Evolutionary conservation across 2,329 filamentous ascomycete genomes (phyloP).

Genomic region (Hypocreales sp.): DNA sequence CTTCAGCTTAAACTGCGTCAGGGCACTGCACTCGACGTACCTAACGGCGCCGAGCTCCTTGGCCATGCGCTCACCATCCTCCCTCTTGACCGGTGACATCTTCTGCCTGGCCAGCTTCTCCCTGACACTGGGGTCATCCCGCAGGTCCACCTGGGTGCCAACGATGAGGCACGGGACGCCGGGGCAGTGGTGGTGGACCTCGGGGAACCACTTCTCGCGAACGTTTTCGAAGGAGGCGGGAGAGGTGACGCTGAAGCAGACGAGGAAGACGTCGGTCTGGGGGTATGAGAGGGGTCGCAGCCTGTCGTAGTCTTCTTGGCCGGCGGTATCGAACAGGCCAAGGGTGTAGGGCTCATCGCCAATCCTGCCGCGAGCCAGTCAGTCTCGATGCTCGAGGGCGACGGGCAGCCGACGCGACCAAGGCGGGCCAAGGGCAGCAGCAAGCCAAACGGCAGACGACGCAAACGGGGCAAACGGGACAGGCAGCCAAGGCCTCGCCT

Average conservation of each 20-base stretch:
- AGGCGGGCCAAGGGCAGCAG: slow-evolving; percentile 2
- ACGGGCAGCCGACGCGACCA: too few species aligned
- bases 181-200: slow-evolving; percentile 96
- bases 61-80: slow-evolving; percentile 91
- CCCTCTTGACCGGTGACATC: slow-evolving; percentile 82
- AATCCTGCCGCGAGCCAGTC: slow-evolving; percentile 50
- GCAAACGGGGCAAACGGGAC: too few species aligned
- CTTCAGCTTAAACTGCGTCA: slow-evolving; percentile 97
- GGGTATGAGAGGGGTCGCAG: slow-evolving; percentile 93
- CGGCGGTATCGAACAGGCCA: slow-evolving; percentile 93
- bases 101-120: slow-evolving; percentile 93
- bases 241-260: slow-evolving; percentile 96
- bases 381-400: too few species aligned
- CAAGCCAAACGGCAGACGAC: neutral
- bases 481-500: too few species aligned
- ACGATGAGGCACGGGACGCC: slow-evolving; percentile 96
- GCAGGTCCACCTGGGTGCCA: slow-evolving; percentile 90
- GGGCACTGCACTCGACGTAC: slow-evolving; percentile 95
- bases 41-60: slow-evolving; percentile 96
- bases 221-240: slow-evolving; percentile 99
- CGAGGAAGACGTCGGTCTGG: slow-evolving; percentile 95
- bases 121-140: slow-evolving; percentile 72
- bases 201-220: slow-evolving; percentile 96
- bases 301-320: slow-evolving; percentile 98
- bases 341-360: slow-evolving; percentile 97